Evolutionary conservation across 306 rosid genomes (phyloP), one percentile per base, ranked within the genome.

Genomic region (Vicia faba): DNA sequence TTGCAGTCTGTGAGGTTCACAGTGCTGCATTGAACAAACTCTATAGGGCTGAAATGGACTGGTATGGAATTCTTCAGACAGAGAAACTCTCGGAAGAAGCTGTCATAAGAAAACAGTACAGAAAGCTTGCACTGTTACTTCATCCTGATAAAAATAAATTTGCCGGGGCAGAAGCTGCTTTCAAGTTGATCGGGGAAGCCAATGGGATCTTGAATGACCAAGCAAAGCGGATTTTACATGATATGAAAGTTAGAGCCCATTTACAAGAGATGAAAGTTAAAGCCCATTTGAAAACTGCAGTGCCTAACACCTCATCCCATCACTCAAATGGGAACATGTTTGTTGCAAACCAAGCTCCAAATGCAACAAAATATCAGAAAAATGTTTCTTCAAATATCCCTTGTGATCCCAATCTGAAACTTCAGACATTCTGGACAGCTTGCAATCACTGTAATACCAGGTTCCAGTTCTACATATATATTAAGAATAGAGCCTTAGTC

Each of bases 61-160:
- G 97, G 97, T 91, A 91, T 80, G 74, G 75, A 57, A 80, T 91
- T 75, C 92, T 88, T 64, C 89, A 86, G 79, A 40, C 72, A 44
- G 81, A 78, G 49, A 71, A 64, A 40, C 50, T 59, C 11, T 83
- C 82, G 5, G 87, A 88, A 51, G 87, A 76, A 25, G 76, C 59
- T 12, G 53, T 81, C 62, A 78, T 88, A 19, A 86, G 75, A 79
- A 91, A 81, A 67, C 96, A 92, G 61, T 92, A 83, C 80, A 80
- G 84, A 71, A 92, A 78, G 85, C 81, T 92, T 5, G 98, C 98
- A 2, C 51, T 89, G 51, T 75, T 84, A 25, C 96, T 92, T 58
- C 98, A 92, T 77, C 98, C 98, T 16, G 98, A 92, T 78, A 92
- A 92, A 75, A 92, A 89, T 61, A 89, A 87, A 53, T 86, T 89